Percentiles rank a stretch among this genome's conserved stretches.
These are phyloP conservation scores for Pseudonitzschia pungens DNA, from an alignment of 108 stramenopile species.

Conservation along the genomic window DNA sequence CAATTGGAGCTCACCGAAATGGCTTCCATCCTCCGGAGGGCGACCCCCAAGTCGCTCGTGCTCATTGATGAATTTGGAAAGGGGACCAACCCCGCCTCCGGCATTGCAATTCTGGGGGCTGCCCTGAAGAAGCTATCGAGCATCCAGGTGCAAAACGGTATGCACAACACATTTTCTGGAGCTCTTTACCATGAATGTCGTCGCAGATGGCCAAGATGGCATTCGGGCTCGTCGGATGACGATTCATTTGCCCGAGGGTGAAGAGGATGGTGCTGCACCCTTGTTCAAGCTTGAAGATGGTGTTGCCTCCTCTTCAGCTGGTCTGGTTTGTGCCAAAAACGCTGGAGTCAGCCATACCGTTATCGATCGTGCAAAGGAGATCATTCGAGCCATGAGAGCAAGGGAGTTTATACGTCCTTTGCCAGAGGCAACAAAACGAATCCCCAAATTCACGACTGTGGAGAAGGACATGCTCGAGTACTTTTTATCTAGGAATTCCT, in stretches of 20 bases:
- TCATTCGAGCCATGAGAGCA: conserved; percentile 61
- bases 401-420: conserved; percentile 55
- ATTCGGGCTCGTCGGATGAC: conserved; percentile 88
- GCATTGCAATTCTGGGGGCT: conserved; percentile 89
- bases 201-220: conserved; percentile 62
- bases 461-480: conserved; percentile 46
- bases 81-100: conserved; percentile 91
- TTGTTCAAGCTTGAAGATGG: conserved; percentile 91
- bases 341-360: conserved; percentile 74
- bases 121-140: conserved; percentile 65
- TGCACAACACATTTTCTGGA: conserved; percentile 95
- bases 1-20: conserved; percentile 92
- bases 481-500: conserved; percentile 52
- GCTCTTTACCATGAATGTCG: conserved; percentile 84
- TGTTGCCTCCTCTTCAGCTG: conserved; percentile 86
- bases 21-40: conserved; percentile 63
- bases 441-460: conserved; percentile 14
- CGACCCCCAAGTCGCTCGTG: conserved; percentile 79
- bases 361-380: conserved; percentile 63
- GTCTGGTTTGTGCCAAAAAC: conserved; percentile 88
- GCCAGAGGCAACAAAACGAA: conserved; percentile 46
- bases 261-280: conserved; percentile 70
- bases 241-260: conserved; percentile 73
- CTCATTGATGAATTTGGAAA: conserved; percentile 98
- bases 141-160: conserved; percentile 70